Conservation (phyloP, 2,329 filamentous ascomycete species). For the Claviceps pusilla region DNA sequence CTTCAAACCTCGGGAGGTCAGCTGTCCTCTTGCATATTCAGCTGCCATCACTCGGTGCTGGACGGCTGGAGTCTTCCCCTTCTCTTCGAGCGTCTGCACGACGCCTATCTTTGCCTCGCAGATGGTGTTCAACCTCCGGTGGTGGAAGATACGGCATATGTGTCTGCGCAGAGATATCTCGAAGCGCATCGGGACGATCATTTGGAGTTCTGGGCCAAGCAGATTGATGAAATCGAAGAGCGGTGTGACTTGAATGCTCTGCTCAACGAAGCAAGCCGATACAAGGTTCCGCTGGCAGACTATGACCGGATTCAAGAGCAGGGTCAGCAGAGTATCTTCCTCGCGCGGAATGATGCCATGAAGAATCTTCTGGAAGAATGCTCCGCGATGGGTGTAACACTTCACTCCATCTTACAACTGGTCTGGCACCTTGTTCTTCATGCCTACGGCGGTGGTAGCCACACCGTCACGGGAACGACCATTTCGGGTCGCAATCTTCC, state of each 20-base stretch:
- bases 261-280: background rate
- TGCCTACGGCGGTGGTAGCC: background rate
- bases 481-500: slow-evolving; percentile 1
- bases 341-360: background rate
- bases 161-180: background rate
- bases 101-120: background rate
- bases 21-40: background rate
- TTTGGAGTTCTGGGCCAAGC: background rate
- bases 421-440: slow-evolving; percentile 2
- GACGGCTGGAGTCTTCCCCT: slow-evolving; percentile 1
- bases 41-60: slow-evolving; percentile 1
- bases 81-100: slow-evolving; percentile 1
- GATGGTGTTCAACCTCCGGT: background rate
- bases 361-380: background rate
- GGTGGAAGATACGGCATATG: background rate
- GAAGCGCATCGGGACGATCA: background rate
- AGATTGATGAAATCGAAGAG: background rate
- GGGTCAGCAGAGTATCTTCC: background rate
- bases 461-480: slow-evolving; percentile 1
- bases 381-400: background rate
- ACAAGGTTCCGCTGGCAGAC: slow-evolving; percentile 1
- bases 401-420: background rate
- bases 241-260: background rate
- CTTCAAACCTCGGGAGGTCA: background rate
- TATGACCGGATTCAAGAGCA: background rate